Percentiles rank a stretch among this genome's conserved stretches.
Conservation (phyloP, 164 flowering plant species). For the Dillenia suffruticosa region DNA sequence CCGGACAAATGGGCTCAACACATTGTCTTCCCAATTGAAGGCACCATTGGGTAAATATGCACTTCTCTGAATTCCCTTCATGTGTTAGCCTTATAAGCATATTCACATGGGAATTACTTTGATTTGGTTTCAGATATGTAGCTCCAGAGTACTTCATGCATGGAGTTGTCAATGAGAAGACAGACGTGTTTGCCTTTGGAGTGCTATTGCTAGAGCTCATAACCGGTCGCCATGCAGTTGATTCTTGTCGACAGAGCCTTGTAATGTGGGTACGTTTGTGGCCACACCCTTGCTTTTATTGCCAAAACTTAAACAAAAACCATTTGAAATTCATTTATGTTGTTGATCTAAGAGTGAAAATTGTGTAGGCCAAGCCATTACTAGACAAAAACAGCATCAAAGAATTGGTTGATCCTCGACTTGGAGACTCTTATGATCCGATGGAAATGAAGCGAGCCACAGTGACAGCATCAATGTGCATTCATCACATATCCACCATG, state of each 20-base stretch:
- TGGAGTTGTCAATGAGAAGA: constrained; percentile 89
- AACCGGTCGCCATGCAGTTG: constrained; percentile 92
- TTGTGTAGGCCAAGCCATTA: constrained; percentile 78
- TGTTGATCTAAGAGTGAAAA: background rate
- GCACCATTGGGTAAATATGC: constrained; percentile 79
- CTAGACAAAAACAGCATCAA: constrained; percentile 46
- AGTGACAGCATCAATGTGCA: constrained; percentile 75
- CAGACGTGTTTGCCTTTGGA: constrained; percentile 94
- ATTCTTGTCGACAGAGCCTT: constrained; percentile 79
- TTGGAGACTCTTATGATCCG: constrained; percentile 46
- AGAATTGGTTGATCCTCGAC: constrained; percentile 65
- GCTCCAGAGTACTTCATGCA: constrained; percentile 98
- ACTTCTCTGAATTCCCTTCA: background rate
- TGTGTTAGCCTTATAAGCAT: background rate
- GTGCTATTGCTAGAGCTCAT: constrained; percentile 86
- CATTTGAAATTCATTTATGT: background rate
- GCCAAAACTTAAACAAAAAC: background rate
- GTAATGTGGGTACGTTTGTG: constrained; percentile 78
- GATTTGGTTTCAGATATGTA: constrained; percentile 50
- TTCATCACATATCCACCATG: constrained; percentile 15
- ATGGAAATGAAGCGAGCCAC: constrained; percentile 63
- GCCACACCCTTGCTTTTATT: background rate
- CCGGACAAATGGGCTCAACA: constrained; percentile 91
- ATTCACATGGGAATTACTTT: background rate
- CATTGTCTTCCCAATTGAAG: constrained; percentile 80